These are phyloP conservation scores for Bodo saltans DNA, from an alignment of 78 protist genomes.

Conservation along the genomic window DNA sequence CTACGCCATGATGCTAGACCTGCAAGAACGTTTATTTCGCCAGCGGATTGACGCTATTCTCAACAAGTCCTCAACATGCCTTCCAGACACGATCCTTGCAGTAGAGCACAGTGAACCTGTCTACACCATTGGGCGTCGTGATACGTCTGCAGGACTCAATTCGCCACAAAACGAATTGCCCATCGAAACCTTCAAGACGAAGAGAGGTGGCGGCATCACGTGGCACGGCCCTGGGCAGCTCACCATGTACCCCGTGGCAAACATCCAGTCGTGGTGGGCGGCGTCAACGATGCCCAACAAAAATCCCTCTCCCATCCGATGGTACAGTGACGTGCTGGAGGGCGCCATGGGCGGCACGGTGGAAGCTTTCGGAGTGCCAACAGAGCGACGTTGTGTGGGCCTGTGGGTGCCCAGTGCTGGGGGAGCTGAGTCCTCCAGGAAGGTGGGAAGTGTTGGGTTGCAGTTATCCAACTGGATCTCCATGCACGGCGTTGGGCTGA, in stretches of 20 bases:
- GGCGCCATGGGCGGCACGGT: not conserved
- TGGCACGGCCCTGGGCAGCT: constrained; percentile 36
- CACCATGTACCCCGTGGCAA: constrained; percentile 15
- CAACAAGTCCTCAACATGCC: no score
- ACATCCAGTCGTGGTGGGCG: not conserved
- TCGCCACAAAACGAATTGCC: not conserved
- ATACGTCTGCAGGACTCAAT: not conserved
- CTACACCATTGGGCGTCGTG: constrained; percentile 4
- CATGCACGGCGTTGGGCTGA: not conserved
- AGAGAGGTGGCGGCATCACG: constrained; percentile 12
- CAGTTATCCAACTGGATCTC: not conserved
- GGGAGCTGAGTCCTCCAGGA: not conserved
- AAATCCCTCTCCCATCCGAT: not conserved
- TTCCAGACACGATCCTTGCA: constrained; percentile 1
- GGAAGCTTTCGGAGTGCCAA: not conserved
- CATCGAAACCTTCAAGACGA: not conserved
- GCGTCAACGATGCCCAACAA: no score
- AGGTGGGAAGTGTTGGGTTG: not conserved
- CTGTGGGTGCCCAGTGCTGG: not conserved
- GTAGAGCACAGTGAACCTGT: constrained; percentile 18
- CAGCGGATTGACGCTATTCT: no score
- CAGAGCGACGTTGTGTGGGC: not conserved
- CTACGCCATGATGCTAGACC: no score
- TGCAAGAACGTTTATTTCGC: no score
- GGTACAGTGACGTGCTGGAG: not conserved